Evolutionary conservation across 1,139 yeast genomes (phyloP).

Genomic region (Tardiomyces blankii): DNA sequence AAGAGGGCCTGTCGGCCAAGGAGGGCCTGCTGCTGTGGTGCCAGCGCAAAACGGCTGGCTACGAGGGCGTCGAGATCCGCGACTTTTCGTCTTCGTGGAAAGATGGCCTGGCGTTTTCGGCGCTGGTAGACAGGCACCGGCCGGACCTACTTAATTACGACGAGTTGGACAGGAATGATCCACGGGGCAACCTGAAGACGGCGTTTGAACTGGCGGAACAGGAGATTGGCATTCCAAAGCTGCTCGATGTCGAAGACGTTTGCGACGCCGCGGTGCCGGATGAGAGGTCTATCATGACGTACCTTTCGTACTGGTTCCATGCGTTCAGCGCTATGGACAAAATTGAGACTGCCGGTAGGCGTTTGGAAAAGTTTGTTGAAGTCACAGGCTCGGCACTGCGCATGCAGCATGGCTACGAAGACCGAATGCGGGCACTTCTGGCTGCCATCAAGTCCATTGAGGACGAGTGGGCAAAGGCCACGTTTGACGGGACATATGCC

Average conservation of each 20-base stretch:
- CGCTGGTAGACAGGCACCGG: slow-evolving; percentile 33
- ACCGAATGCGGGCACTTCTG: slow-evolving; percentile 21
- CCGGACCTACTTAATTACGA: slow-evolving; percentile 34
- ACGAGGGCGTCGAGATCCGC: slow-evolving; percentile 27
- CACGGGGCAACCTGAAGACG: slow-evolving; percentile 23
- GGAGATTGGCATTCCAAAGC: slow-evolving; percentile 40
- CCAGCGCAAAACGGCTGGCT: slow-evolving; percentile 32
- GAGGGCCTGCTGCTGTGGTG: slow-evolving; percentile 36
- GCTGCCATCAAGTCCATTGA: slow-evolving; percentile 17
- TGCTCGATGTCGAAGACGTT: slow-evolving; percentile 54
- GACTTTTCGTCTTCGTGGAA: slow-evolving; percentile 36
- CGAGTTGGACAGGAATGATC: slow-evolving; percentile 23
- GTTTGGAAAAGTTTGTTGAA: slow-evolving; percentile 30
- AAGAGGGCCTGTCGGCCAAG: slow-evolving; percentile 33
- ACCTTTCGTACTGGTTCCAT: slow-evolving; percentile 56
- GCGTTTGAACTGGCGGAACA: slow-evolving; percentile 33
- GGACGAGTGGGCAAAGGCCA: slow-evolving; percentile 12
- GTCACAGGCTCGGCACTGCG: slow-evolving; percentile 25
- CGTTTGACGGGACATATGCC: slow-evolving; percentile 22
- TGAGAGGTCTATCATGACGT: slow-evolving; percentile 55
- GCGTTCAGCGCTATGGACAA: slow-evolving; percentile 33
- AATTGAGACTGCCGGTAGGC: slow-evolving; percentile 31
- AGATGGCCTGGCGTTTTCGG: slow-evolving; percentile 39
- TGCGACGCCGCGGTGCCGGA: slow-evolving; percentile 40
- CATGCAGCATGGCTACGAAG: slow-evolving; percentile 28